phyloP scores from a whole-genome alignment of 2,329 filamentous ascomycete species.

The Fusarium musae region DNA sequence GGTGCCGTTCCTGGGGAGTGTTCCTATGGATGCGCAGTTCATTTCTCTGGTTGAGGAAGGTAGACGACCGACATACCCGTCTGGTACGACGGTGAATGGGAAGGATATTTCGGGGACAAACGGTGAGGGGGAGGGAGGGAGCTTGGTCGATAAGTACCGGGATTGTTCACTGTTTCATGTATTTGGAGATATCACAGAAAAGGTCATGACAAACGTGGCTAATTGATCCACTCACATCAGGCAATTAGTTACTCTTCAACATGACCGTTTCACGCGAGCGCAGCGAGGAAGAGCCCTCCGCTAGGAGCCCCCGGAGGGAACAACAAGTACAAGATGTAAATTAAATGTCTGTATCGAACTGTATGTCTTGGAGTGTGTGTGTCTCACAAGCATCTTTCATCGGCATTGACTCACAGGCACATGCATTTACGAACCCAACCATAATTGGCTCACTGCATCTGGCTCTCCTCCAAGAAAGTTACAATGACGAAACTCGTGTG shows the following conservation, averaged over 20 bases:
- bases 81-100: constrained; percentile 72
- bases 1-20: constrained; percentile 84
- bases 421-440: neutral
- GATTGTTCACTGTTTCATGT: constrained; percentile 76
- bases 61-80: constrained; percentile 72
- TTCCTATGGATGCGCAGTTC: constrained; percentile 95
- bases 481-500: constrained; percentile 43
- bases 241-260: neutral
- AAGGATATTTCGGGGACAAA: constrained; percentile 57
- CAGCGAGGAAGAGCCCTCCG: neutral
- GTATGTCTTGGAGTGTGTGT: neutral
- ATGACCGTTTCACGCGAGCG: neutral
- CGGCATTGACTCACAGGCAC: neutral
- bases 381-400: neutral
- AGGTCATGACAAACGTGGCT: constrained; percentile 45
- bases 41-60: constrained; percentile 85
- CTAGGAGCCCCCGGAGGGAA: neutral
- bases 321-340: neutral
- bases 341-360: too few relatives aligned
- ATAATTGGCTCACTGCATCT: neutral
- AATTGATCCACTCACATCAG: neutral
- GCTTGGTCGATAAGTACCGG: constrained; percentile 77
- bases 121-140: constrained; percentile 44
- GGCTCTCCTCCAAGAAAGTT: neutral
- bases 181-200: constrained; percentile 72